Evolutionary conservation across 768 basidiomycete species (phyloP), one percentile per base, ranked within the genome.

Genomic region (Candolleomyces aberdarensis): DNA sequence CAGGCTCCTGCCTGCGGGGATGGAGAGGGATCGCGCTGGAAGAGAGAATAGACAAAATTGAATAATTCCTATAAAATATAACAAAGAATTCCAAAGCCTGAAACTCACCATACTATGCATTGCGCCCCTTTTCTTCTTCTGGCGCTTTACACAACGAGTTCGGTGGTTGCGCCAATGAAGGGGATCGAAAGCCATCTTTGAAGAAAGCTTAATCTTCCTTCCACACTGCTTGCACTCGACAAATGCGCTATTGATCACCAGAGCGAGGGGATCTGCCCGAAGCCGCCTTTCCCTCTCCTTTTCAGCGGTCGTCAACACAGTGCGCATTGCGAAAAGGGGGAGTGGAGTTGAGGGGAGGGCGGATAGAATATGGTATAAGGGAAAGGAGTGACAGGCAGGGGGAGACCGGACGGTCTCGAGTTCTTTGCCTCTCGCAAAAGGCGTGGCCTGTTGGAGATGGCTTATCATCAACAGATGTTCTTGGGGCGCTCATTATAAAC

Each of bases 101-200:
- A 64, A 63, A 70, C 65, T 46, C 55, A 39, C 61, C 66, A 50
- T 63, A 66, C 67, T 48, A 58, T 49, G 39, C 48, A 62, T 57
- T 61, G 60, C 31, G 65, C 55, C 55, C 67, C 65, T 50, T 66
- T 60, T 58, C 57, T 67, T 60, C 66, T 66, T 56, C 65, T 65
- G n/a, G 63, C 69, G 56, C 71, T 80, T 84, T 57, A 83, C 68
- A 69, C 88, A 90, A 32, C 87, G 78, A 44, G 76, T 76, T 36
- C 83, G 78, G 66, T 90, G 88, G 64, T 82, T 85, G 49, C 74
- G 69, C 88, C 88, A 90, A 70, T 90, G 88, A 66, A 81, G 82
- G 32, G 80, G 78, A 65, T 90, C 88, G 65, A 80, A 90, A 20
- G 77, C 76, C 70, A 85, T 87, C 72, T 89, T 89, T 36, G 77